phyloP scores from a whole-genome alignment of 1,139 yeast genomes.

The Candida sojae region DNA sequence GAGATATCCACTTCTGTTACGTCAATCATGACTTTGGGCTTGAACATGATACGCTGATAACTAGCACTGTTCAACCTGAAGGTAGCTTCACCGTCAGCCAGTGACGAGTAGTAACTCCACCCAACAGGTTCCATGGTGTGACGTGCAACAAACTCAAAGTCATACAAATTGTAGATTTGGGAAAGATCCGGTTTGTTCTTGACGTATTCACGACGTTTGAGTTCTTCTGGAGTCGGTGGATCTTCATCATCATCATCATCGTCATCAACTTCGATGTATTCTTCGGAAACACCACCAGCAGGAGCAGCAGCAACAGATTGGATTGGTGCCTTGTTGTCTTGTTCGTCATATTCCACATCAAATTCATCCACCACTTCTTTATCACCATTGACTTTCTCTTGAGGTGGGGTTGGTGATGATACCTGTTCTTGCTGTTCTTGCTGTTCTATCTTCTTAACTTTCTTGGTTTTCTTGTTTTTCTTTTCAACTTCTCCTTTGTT shows the following conservation, averaged over 20 bases:
- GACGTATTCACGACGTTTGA: conserved; percentile 24
- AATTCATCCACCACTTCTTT: conserved; percentile 37
- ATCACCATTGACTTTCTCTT: neutral
- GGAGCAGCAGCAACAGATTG: conserved; percentile 6
- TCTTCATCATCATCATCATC: conserved; percentile 35
- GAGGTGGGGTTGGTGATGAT: conserved; percentile 5
- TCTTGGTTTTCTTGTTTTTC: conserved; percentile 14
- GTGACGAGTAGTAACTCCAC: conserved; percentile 92
- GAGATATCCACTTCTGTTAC: conserved; percentile 47
- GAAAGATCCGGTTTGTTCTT: conserved; percentile 61
- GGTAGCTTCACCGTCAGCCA: conserved; percentile 90
- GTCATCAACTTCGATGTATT: neutral
- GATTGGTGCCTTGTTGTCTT: conserved; percentile 34
- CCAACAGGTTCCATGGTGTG: conserved; percentile 70
- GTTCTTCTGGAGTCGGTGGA: conserved; percentile 33
- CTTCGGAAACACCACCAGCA: neutral
- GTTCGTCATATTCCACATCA: conserved; percentile 51
- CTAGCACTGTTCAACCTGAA: conserved; percentile 88
- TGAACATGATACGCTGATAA: conserved; percentile 82
- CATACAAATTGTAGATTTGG: conserved; percentile 68
- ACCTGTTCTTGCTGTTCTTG: neutral
- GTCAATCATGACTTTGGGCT: conserved; percentile 78
- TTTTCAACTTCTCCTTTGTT: conserved; percentile 37
- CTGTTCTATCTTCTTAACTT: neutral
- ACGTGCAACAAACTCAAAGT: conserved; percentile 84